These are phyloP conservation scores for Aspergillus japonicus DNA, from an alignment of 2,329 filamentous ascomycete species.

Conservation along the genomic window DNA sequence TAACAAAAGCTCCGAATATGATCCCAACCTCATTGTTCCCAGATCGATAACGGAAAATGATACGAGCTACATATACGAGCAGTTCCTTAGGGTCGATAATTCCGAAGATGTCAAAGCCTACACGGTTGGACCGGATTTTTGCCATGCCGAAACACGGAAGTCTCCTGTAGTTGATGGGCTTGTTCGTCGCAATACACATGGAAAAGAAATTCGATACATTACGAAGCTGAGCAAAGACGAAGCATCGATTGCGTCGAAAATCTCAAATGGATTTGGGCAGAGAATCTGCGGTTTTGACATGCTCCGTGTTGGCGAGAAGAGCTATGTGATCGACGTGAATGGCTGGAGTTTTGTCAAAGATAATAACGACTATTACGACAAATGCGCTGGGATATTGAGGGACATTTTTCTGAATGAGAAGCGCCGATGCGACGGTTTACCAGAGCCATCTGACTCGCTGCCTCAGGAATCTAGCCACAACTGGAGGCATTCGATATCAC, in stretches of 20 bases:
- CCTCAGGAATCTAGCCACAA: constrained; percentile 33
- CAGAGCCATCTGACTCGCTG: constrained; percentile 36
- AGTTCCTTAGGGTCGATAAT: constrained; percentile 95
- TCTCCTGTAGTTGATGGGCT: constrained; percentile 96
- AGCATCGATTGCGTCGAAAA: constrained; percentile 80
- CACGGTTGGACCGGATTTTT: constrained; percentile 88
- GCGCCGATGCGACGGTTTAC: constrained; percentile 34
- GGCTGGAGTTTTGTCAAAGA: constrained; percentile 99
- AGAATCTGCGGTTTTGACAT: constrained; percentile 95
- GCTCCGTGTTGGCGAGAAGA: constrained; percentile 80
- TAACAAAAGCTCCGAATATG: constrained; percentile 97
- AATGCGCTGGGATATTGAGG: constrained; percentile 79
- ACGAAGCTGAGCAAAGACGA: constrained; percentile 80
- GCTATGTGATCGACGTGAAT: constrained; percentile 98
- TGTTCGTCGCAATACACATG: constrained; percentile 92
- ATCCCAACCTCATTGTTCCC: constrained; percentile 72
- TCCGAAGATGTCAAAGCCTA: constrained; percentile 98
- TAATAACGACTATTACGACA: constrained; percentile 97
- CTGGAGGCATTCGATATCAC: constrained; percentile 43
- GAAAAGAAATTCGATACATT: constrained; percentile 94
- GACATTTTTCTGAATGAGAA: constrained; percentile 86
- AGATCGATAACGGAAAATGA: constrained; percentile 76
- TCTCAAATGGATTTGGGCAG: constrained; percentile 89
- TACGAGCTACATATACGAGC: constrained; percentile 93
- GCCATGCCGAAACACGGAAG: constrained; percentile 95